Conservation (phyloP, 345 rosid genomes). For the Crucihimalaya himalaica region DNA sequence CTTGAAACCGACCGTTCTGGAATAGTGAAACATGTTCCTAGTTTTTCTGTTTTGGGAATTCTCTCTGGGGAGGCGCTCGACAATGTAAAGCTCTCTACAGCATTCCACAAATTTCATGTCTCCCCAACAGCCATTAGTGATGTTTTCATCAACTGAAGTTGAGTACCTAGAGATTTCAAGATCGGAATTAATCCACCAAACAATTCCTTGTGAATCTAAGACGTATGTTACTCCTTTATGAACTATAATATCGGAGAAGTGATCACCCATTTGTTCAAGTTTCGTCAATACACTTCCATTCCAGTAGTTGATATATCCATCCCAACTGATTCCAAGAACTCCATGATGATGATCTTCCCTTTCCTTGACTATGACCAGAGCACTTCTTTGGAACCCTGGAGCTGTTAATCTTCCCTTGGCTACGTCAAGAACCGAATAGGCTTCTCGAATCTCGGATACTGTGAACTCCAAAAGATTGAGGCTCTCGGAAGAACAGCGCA, state of each 20-base stretch:
- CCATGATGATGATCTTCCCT: neutral
- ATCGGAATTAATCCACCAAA: slow-evolving; percentile 2
- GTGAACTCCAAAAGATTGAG: slow-evolving; percentile 8
- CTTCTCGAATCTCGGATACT: neutral
- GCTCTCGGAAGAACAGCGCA: neutral
- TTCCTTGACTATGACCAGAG: neutral
- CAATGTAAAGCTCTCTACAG: slow-evolving; percentile 17
- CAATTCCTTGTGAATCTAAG: neutral
- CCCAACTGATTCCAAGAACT: neutral
- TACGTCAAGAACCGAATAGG: neutral
- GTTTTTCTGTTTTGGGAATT: neutral
- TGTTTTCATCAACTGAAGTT: neutral
- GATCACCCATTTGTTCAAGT: neutral
- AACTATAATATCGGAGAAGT: neutral
- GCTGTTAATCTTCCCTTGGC: too few species aligned
- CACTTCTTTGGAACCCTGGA: neutral
- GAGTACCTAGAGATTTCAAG: neutral
- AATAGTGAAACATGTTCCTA: too few species aligned
- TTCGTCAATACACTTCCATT: neutral
- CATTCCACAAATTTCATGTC: neutral
- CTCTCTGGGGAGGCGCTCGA: neutral
- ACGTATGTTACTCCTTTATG: neutral
- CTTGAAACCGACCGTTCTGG: slow-evolving; percentile 20
- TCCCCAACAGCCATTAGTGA: neutral
- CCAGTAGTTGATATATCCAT: neutral